phyloP scores from a whole-genome alignment of 208 protist genomes.

The Acanthamoeba triangularis region DNA sequence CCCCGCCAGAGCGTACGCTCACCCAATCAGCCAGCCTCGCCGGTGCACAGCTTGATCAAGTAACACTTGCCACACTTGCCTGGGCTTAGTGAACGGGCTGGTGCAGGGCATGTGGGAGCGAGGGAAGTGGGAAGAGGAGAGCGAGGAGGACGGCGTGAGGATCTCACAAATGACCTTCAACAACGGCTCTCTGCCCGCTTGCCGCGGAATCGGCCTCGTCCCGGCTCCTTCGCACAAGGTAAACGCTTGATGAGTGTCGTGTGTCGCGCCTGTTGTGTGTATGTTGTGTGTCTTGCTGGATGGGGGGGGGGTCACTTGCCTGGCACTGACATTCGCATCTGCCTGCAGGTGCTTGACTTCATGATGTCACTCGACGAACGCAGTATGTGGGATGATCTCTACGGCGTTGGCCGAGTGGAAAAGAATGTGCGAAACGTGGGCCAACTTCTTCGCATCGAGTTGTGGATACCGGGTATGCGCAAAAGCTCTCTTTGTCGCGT shows the following conservation, averaged over 20 bases:
- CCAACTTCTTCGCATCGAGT: constrained; percentile 43
- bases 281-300: background rate
- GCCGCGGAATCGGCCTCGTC: background rate
- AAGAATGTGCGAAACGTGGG: background rate
- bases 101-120: constrained; percentile 17
- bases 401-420: constrained; percentile 35
- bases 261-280: background rate
- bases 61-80: too few species aligned
- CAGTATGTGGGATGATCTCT: constrained; percentile 46
- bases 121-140: background rate
- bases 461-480: background rate
- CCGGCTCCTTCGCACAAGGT: background rate
- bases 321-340: background rate
- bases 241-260: background rate
- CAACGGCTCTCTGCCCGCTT: constrained; percentile 22
- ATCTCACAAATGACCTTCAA: constrained; percentile 40
- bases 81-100: background rate
- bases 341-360: constrained; percentile 4
- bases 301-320: background rate
- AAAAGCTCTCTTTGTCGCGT: background rate
- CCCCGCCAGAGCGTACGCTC: background rate
- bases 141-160: constrained; percentile 26
- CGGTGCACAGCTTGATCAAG: too few species aligned
- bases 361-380: constrained; percentile 60
- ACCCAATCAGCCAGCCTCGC: too few species aligned